Evolutionary conservation across 2,329 filamentous ascomycete species (phyloP).

Genomic region (Blastomyces emzantsi): DNA sequence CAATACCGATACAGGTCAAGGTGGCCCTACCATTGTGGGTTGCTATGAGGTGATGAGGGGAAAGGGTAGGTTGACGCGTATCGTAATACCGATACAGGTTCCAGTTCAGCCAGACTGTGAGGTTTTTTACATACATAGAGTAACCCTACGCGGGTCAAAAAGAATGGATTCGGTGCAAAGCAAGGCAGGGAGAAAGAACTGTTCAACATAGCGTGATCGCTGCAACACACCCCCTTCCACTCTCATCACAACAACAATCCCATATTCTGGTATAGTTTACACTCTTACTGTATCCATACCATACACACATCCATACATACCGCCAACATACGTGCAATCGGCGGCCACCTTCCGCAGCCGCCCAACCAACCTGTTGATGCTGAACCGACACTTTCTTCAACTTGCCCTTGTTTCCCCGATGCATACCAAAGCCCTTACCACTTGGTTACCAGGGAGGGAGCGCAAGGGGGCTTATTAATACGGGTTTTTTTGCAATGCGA

Average conservation of each 20-base stretch:
- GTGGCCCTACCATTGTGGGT: not conserved
- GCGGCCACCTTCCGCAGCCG: too few relatives aligned
- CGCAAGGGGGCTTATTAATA: too few relatives aligned
- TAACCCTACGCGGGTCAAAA: not conserved
- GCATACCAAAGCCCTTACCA: too few relatives aligned
- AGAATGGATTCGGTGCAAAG: not conserved
- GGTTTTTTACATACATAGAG: not conserved
- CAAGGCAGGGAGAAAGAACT: not conserved
- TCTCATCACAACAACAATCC: not conserved
- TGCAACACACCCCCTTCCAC: slow-evolving; percentile 5
- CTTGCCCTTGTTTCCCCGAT: too few relatives aligned
- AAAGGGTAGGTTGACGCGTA: not conserved
- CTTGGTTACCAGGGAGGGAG: too few relatives aligned
- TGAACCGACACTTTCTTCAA: too few relatives aligned
- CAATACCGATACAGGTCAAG: not conserved
- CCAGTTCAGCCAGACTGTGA: too few relatives aligned
- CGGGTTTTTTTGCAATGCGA: too few relatives aligned
- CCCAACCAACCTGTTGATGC: too few relatives aligned
- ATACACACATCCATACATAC: too few relatives aligned
- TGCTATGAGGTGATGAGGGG: not conserved
- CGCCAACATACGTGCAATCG: too few relatives aligned
- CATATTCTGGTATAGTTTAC: not conserved
- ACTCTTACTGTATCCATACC: too few relatives aligned
- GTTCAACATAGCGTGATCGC: slow-evolving; percentile 8
- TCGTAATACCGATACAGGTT: not conserved